phyloP scores from a whole-genome alignment of 1,284 basidiomycete genomes.

The Rhodofomes roseus region DNA sequence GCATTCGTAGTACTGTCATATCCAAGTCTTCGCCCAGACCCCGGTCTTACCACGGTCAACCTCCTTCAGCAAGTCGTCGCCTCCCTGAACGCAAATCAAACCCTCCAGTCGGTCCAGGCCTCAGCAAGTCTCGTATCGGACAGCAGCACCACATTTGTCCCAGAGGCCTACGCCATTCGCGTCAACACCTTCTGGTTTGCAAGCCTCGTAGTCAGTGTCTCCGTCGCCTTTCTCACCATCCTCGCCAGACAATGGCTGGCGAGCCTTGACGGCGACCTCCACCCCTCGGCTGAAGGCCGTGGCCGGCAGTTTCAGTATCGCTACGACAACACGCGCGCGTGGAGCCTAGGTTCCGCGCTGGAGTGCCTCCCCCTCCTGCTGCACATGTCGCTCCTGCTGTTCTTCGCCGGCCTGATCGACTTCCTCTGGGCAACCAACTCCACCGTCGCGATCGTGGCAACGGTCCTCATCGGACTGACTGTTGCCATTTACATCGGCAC shows the following conservation, averaged over 20 bases:
- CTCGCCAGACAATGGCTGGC: constrained; percentile 11
- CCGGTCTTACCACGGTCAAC: constrained; percentile 7
- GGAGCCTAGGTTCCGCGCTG: constrained; percentile 8
- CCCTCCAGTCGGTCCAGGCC: neutral
- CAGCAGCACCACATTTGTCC: neutral
- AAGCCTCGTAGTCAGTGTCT: constrained; percentile 1
- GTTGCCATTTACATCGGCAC: constrained; percentile 6
- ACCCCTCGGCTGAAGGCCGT: neutral
- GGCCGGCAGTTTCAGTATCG: constrained; percentile 14
- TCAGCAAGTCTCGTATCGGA: neutral
- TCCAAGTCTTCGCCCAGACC: constrained; percentile 15
- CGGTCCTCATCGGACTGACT: constrained; percentile 6
- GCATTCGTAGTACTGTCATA: constrained; percentile 22
- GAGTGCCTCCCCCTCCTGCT: constrained; percentile 11
- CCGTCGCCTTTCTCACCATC: constrained; percentile 2
- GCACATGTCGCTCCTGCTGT: constrained; percentile 12
- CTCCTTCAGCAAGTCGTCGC: constrained; percentile 15
- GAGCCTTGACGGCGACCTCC: constrained; percentile 8
- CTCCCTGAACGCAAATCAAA: constrained; percentile 6
- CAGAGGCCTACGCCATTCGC: neutral
- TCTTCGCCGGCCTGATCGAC: constrained; percentile 15
- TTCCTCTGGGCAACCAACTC: constrained; percentile 12
- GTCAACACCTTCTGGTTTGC: constrained; percentile 4
- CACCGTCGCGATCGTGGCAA: constrained; percentile 1
- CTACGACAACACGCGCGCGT: constrained; percentile 10